Percentiles rank a stretch among this genome's conserved stretches.
These are phyloP conservation scores for Coemansia sp. DNA, from an alignment of 192 early-diverging fungal genomes.

Conservation along the genomic window DNA sequence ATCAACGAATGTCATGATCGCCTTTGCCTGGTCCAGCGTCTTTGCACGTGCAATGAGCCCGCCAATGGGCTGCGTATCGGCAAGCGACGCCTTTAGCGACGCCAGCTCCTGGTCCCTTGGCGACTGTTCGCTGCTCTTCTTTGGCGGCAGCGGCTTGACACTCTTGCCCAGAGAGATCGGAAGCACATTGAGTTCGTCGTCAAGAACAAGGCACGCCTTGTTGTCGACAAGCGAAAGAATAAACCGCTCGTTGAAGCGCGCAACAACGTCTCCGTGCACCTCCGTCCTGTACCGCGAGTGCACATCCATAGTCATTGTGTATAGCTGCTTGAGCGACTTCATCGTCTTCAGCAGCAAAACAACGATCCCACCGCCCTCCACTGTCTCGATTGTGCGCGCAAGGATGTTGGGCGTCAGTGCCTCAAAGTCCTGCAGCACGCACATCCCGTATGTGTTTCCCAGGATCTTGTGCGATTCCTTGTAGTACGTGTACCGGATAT, in stretches of 20 bases:
- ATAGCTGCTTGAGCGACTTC: constrained; percentile 94
- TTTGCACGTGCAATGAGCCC: constrained; percentile 76
- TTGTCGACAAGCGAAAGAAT: constrained; percentile 91
- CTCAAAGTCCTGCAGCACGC: constrained; percentile 97
- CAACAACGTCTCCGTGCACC: constrained; percentile 88
- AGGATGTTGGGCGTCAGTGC: constrained; percentile 96
- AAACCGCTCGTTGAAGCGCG: constrained; percentile 98
- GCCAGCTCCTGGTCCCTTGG: constrained; percentile 65
- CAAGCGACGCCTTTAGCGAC: constrained; percentile 83
- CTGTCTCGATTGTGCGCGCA: constrained; percentile 97
- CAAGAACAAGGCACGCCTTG: constrained; percentile 88
- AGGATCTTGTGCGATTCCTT: constrained; percentile 99
- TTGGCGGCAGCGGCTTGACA: constrained; percentile 81
- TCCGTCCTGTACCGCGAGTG: constrained; percentile 95
- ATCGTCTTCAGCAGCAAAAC: constrained; percentile 93
- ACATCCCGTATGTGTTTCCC: constrained; percentile 99
- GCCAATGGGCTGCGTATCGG: constrained; percentile 90
- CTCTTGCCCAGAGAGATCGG: constrained; percentile 92
- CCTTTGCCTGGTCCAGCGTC: constrained; percentile 96
- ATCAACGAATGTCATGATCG: constrained; percentile 95
- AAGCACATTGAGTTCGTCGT: constrained; percentile 98
- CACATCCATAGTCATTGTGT: constrained; percentile 99
- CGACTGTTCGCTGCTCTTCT: constrained; percentile 16
- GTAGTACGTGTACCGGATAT: constrained; percentile 99
- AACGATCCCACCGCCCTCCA: constrained; percentile 96